Evolutionary conservation across 2,329 filamentous ascomycete species (phyloP).

Genomic region (Cladorrhinum sp.): DNA sequence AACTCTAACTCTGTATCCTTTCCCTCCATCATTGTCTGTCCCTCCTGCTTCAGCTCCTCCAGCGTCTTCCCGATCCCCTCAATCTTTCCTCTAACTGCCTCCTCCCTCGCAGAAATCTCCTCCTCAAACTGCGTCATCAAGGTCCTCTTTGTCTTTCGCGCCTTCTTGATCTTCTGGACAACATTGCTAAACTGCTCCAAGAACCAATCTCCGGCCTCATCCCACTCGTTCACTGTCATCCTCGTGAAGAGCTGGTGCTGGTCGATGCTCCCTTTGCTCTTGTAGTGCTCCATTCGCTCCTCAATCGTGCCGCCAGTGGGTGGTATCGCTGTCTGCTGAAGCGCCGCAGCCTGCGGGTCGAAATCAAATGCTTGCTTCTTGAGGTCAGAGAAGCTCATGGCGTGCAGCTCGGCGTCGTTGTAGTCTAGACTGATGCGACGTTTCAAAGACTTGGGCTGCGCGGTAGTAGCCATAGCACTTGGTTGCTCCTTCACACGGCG

Average conservation of each 20-base stretch:
- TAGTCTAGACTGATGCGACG: constrained; percentile 51
- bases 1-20: constrained; percentile 34
- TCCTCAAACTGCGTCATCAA: constrained; percentile 51
- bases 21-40: constrained; percentile 53
- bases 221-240: constrained; percentile 57
- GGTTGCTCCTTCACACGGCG: constrained; percentile 21
- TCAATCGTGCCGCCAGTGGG: constrained; percentile 41
- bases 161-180: constrained; percentile 46
- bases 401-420: constrained; percentile 52
- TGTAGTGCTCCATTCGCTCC: constrained; percentile 50
- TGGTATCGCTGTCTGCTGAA: constrained; percentile 31
- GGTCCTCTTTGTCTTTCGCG: constrained; percentile 48
- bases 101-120: constrained; percentile 54
- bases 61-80: constrained; percentile 56
- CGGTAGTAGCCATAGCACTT: constrained; percentile 8
- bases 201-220: constrained; percentile 59
- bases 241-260: constrained; percentile 51
- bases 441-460: constrained; percentile 30
- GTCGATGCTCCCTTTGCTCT: constrained; percentile 40
- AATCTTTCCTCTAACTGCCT: constrained; percentile 50
- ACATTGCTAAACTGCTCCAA: constrained; percentile 51
- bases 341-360: constrained; percentile 49
- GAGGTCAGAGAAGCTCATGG: constrained; percentile 53
- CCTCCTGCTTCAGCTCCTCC: constrained; percentile 54
- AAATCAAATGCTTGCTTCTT: constrained; percentile 54